Evolutionary conservation across 169 alveolate genomes (phyloP).

Genomic region (Eimeria maxima): DNA sequence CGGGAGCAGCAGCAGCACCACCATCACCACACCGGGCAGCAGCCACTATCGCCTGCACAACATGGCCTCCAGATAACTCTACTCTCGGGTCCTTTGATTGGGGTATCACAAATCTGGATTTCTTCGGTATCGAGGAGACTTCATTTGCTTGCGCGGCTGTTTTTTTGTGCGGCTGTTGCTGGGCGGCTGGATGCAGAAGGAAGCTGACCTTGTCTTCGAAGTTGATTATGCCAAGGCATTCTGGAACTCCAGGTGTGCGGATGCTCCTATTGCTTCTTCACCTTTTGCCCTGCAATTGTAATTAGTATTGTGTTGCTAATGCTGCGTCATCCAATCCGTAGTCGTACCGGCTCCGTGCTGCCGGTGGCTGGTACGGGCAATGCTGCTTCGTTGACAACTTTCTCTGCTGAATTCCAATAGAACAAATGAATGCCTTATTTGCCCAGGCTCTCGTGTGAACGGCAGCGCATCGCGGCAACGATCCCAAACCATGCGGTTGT

Average conservation of each 20-base stretch:
- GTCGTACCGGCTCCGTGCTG: not conserved
- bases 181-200: constrained; percentile 81
- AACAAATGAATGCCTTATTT: not conserved
- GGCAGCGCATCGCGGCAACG: constrained; percentile 87
- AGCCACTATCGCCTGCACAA: constrained; percentile 7
- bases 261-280: not conserved
- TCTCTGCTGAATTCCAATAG: not conserved
- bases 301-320: not conserved
- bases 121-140: not conserved
- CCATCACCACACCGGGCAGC: not conserved
- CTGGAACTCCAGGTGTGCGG: constrained; percentile 92
- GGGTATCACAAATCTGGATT: not conserved
- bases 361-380: not conserved
- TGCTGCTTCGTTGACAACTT: not conserved
- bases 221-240: constrained; percentile 89
- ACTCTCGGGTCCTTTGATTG: not conserved
- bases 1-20: not conserved
- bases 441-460: constrained; percentile 88
- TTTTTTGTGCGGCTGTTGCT: not conserved
- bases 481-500: constrained; percentile 85
- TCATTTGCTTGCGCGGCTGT: not conserved
- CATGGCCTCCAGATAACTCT: not conserved
- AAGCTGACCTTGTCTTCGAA: constrained; percentile 87
- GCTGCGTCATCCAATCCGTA: not conserved
- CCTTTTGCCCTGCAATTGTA: not conserved